These are phyloP conservation scores for Hippophae tibetana DNA, from an alignment of 306 rosid genomes.

Conservation along the genomic window DNA sequence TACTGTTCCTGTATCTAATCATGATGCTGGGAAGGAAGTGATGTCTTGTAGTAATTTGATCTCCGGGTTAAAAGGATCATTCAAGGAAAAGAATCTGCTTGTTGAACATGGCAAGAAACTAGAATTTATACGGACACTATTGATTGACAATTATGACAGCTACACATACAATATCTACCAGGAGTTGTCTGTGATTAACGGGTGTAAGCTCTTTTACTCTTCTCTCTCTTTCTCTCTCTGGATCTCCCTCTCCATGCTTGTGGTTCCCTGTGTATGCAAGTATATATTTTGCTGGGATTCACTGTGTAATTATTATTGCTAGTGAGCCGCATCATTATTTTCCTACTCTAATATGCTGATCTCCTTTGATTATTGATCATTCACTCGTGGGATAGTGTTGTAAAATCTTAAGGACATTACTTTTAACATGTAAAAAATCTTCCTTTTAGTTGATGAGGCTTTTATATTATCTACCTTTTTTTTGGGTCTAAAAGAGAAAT, in stretches of 20 bases:
- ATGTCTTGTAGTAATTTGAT: conserved; percentile 38
- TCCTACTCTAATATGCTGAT: too few species aligned
- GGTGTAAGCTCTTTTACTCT: conserved; percentile 46
- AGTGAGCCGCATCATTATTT: too few species aligned
- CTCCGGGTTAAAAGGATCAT: conserved; percentile 47
- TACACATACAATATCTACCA: conserved; percentile 96
- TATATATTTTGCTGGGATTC: too few species aligned
- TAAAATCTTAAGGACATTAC: too few species aligned
- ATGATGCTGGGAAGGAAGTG: conserved; percentile 24
- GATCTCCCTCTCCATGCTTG: neutral
- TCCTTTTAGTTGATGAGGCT: too few species aligned
- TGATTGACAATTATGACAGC: conserved; percentile 97
- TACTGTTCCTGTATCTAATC: conserved; percentile 16
- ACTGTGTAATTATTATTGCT: too few species aligned
- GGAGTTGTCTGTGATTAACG: conserved; percentile 80
- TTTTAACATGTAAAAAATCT: too few species aligned
- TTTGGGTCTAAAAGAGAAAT: too few species aligned
- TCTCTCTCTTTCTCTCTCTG: neutral
- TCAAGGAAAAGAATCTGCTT: conserved; percentile 24
- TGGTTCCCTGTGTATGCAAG: neutral
- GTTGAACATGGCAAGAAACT: conserved; percentile 33
- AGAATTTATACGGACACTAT: conserved; percentile 65
- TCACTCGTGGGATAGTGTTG: too few species aligned
- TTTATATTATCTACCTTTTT: too few species aligned
- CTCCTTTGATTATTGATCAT: too few species aligned